phyloP scores from a whole-genome alignment of 305 asterid genomes.

The Rubia tinctorum region DNA sequence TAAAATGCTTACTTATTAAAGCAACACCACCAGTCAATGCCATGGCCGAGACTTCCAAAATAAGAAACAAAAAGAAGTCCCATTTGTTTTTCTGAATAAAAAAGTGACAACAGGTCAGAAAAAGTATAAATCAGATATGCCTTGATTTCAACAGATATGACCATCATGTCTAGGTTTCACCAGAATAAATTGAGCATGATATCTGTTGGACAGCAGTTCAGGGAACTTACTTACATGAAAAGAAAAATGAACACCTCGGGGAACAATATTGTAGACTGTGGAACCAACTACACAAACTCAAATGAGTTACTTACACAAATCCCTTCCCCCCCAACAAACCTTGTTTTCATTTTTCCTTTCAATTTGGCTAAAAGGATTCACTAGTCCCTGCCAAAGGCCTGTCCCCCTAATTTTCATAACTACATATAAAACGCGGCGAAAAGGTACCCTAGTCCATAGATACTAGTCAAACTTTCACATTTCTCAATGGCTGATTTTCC shows the following conservation, averaged over 20 bases:
- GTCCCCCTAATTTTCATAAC: neutral
- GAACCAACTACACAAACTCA: too few relatives aligned
- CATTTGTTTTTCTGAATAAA: slow-evolving; percentile 89
- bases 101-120: slow-evolving; percentile 12
- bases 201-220: neutral
- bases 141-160: neutral
- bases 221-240: neutral
- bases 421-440: neutral
- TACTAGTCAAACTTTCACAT: neutral
- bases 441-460: neutral
- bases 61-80: slow-evolving; percentile 91
- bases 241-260: neutral
- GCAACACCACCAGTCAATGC: slow-evolving; percentile 75
- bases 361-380: neutral
- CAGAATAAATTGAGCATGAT: neutral
- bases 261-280: too few relatives aligned
- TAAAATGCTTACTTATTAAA: slow-evolving; percentile 66
- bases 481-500: neutral
- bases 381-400: neutral
- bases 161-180: neutral
- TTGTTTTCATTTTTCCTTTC: neutral
- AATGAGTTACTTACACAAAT: neutral
- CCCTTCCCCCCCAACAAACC: too few relatives aligned
- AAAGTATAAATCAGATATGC: neutral
- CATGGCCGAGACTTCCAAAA: slow-evolving; percentile 86